Evolutionary conservation across 2,329 filamentous ascomycete species (phyloP).

Genomic region (Fusarium burgessii): DNA sequence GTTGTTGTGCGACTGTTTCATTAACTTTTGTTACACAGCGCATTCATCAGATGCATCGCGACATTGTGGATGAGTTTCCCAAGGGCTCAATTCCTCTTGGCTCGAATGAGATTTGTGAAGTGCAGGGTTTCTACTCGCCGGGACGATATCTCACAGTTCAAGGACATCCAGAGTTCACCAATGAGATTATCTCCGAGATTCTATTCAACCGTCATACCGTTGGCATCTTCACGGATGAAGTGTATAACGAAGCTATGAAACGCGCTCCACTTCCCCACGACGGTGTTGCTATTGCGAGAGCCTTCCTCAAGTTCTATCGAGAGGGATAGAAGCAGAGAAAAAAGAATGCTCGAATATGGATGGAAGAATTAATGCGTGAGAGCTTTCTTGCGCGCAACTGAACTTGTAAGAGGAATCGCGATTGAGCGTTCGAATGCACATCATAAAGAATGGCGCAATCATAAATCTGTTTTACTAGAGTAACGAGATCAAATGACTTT

Average conservation of each 20-base stretch:
- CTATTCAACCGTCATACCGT: constrained; percentile 66
- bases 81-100: constrained; percentile 55
- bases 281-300: constrained; percentile 78
- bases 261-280: constrained; percentile 79
- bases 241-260: constrained; percentile 75
- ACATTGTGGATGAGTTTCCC: constrained; percentile 57
- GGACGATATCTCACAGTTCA: constrained; percentile 57
- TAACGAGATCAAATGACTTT: constrained; percentile 12
- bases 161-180: constrained; percentile 61
- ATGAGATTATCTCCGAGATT: constrained; percentile 55
- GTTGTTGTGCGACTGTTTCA: constrained; percentile 70
- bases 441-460: constrained; percentile 9
- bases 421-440: constrained; percentile 6
- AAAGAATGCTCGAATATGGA: neutral
- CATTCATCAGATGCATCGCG: constrained; percentile 62
- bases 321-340: constrained; percentile 55
- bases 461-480: constrained; percentile 12
- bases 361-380: neutral
- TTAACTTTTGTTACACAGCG: constrained; percentile 46
- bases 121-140: constrained; percentile 59
- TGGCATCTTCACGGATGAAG: constrained; percentile 77
- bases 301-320: constrained; percentile 81
- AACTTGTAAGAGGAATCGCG: neutral
- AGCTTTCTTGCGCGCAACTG: neutral
- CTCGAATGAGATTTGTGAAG: constrained; percentile 55